Percentiles rank a stretch among this genome's conserved stretches.
Evolutionary conservation across 2,329 filamentous ascomycete genomes (phyloP).

Genomic region (Penicillium aurantiogriseum): DNA sequence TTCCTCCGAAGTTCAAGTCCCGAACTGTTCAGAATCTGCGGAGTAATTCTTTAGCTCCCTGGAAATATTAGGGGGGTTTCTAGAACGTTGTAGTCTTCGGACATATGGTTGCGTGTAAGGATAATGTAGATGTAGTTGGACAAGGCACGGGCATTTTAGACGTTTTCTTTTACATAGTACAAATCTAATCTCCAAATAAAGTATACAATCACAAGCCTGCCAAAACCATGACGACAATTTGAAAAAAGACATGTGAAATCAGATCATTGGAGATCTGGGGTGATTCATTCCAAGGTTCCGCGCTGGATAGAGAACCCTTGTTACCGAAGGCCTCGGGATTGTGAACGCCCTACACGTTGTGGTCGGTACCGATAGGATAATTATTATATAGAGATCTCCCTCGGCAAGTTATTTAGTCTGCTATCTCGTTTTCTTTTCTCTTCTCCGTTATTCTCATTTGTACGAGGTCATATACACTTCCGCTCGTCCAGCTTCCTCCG

Average conservation of each 20-base stretch:
- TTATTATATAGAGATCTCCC: constrained; percentile 14
- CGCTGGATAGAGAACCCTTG: constrained; percentile 17
- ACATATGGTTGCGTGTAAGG: background rate
- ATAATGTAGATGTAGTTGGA: background rate
- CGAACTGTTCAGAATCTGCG: constrained; percentile 6
- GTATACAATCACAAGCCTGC: constrained; percentile 12
- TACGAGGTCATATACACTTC: constrained; percentile 26
- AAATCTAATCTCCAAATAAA: background rate
- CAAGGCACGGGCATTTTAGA: background rate
- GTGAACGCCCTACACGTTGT: background rate
- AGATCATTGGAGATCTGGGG: constrained; percentile 19
- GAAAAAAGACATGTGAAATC: constrained; percentile 24
- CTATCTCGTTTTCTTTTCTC: background rate
- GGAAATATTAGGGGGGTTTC: background rate
- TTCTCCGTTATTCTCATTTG: background rate
- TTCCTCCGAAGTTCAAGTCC: constrained; percentile 3
- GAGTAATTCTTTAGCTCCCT: constrained; percentile 12
- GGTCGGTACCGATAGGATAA: constrained; percentile 4
- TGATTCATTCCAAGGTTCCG: constrained; percentile 3
- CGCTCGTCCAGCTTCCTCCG: constrained; percentile 41
- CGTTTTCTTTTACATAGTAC: background rate
- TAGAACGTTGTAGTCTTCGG: background rate
- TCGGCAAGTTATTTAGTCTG: constrained; percentile 3
- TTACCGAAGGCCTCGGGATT: constrained; percentile 31
- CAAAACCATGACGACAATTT: constrained; percentile 21